Conservation (phyloP, 495 filamentous ascomycete species). For the Pseudomonodictys pantanalensis region DNA sequence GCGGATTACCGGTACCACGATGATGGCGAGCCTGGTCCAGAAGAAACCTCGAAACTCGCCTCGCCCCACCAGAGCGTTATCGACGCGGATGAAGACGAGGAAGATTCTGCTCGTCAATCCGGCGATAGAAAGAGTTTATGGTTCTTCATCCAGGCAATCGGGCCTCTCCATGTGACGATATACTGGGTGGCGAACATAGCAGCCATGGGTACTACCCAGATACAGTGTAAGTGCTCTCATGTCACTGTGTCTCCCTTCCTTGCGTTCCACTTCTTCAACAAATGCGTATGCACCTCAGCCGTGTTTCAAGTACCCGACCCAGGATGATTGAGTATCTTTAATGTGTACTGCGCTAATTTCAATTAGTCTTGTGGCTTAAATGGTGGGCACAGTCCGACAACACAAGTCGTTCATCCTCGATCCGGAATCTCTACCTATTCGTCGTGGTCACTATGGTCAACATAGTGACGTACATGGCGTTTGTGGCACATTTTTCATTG, state of each 20-base stretch:
- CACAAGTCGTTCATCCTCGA: background rate
- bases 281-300: too few relatives aligned
- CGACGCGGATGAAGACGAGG: conserved; percentile 6
- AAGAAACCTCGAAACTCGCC: too few relatives aligned
- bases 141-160: conserved; percentile 17
- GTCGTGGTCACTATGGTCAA: conserved; percentile 16
- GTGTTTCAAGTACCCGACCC: background rate
- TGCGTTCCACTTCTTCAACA: background rate
- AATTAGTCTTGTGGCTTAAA: conserved; percentile 25
- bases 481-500: conserved; percentile 14
- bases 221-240: conserved; percentile 16
- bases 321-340: background rate
- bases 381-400: conserved; percentile 22
- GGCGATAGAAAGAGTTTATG: conserved; percentile 18
- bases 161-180: conserved; percentile 8
- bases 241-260: background rate
- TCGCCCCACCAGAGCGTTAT: background rate
- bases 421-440: conserved; percentile 13
- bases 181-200: conserved; percentile 7
- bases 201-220: conserved; percentile 1
- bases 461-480: conserved; percentile 5
- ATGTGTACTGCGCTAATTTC: background rate
- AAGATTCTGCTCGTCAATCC: conserved; percentile 13
- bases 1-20: background rate
- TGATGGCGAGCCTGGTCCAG: background rate